phyloP scores from a whole-genome alignment of 768 basidiomycete species.

The Collybiopsis luxurians region DNA sequence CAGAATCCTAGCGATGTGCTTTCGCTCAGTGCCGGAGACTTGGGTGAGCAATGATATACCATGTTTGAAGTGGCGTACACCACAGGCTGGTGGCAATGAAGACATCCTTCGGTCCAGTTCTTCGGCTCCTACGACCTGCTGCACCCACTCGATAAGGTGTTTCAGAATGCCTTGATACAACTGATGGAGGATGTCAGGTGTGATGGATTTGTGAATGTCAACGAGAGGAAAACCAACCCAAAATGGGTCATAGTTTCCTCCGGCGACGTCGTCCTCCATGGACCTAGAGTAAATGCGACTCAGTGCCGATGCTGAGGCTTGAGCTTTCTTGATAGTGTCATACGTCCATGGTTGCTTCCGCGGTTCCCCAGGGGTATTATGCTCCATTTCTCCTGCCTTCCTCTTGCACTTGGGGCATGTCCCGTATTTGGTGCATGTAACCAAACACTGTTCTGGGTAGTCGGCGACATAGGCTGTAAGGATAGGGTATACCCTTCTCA shows the following conservation, averaged over 20 bases:
- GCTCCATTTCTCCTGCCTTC: background rate
- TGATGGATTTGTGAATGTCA: slow-evolving; percentile 39
- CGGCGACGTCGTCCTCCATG: background rate
- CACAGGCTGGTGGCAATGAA: slow-evolving; percentile 24
- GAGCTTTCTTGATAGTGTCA: background rate
- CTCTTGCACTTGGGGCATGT: background rate
- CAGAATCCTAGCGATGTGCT: slow-evolving; percentile 24
- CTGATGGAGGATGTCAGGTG: slow-evolving; percentile 48
- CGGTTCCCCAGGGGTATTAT: background rate
- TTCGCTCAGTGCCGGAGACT: slow-evolving; percentile 35
- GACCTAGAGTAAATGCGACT: background rate
- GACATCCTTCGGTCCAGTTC: slow-evolving; percentile 38
- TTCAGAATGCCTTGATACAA: slow-evolving; percentile 46
- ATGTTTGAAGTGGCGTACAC: slow-evolving; percentile 30
- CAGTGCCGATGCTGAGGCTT: background rate
- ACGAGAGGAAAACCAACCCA: slow-evolving; percentile 38
- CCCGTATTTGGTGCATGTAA: background rate
- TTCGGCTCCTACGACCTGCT: slow-evolving; percentile 15
- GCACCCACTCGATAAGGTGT: slow-evolving; percentile 36
- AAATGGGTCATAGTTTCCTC: slow-evolving; percentile 25
- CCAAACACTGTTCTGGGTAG: background rate
- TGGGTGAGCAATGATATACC: slow-evolving; percentile 35
- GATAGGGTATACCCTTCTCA: background rate
- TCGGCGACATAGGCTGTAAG: slow-evolving; percentile 9
- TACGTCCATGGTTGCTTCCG: background rate